Conservation (phyloP, 148 eudicot genomes). For the Hydrangea macrophylla region DNA sequence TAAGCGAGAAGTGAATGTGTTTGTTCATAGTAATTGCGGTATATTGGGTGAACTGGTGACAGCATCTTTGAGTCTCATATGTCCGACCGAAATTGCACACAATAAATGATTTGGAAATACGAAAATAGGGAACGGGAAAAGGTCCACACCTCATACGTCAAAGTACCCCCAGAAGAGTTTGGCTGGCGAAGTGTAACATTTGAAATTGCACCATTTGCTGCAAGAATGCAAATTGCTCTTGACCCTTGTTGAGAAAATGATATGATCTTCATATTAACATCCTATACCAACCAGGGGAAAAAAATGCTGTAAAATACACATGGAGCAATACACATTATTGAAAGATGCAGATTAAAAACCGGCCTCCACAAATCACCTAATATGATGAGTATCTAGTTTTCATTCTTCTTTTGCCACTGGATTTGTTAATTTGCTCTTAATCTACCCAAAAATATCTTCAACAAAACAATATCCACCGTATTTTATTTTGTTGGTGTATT, state of each 20-base stretch:
- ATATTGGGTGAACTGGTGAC: too few relatives aligned
- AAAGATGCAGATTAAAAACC: background rate
- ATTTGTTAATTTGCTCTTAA: background rate
- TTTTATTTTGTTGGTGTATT: too few relatives aligned
- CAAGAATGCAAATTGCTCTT: conserved; percentile 74
- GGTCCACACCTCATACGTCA: conserved; percentile 77
- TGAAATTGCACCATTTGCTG: conserved; percentile 87
- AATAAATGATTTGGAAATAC: background rate
- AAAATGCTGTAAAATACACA: background rate
- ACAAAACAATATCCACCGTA: too few relatives aligned
- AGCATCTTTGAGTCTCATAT: background rate
- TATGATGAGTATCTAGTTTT: background rate
- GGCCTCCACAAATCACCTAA: background rate
- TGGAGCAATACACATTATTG: background rate
- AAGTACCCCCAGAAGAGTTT: conserved; percentile 82
- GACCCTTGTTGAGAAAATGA: conserved; percentile 91
- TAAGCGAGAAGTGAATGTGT: background rate
- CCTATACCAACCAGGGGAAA: conserved; percentile 38
- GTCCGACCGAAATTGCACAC: background rate
- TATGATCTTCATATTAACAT: conserved; percentile 76
- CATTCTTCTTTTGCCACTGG: background rate
- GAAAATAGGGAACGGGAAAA: background rate
- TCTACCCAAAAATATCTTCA: too few relatives aligned
- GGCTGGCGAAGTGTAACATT: conserved; percentile 91
- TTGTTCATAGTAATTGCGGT: background rate